Evolutionary conservation across 306 rosid species (phyloP).

Genomic region (Cucurbita argyrosperma): DNA sequence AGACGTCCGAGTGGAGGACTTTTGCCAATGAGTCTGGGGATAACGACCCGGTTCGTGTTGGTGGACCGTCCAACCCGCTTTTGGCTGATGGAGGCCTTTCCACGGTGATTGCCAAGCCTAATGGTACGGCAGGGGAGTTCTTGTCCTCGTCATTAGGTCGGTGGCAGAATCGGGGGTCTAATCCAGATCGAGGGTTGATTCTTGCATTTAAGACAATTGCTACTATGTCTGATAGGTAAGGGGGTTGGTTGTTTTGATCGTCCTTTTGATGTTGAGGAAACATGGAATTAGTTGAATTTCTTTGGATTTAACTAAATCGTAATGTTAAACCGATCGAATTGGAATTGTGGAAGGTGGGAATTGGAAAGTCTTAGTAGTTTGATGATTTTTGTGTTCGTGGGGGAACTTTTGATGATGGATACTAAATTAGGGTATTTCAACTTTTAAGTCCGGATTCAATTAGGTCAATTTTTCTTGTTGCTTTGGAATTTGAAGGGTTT

Average conservation of each 20-base stretch:
- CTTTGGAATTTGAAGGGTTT: background rate
- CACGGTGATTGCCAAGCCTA: conserved; percentile 79
- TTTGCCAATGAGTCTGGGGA: conserved; percentile 94
- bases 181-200: conserved; percentile 80
- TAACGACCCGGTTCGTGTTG: conserved; percentile 92
- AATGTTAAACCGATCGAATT: background rate
- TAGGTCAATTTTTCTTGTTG: background rate
- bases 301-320: background rate
- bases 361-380: background rate
- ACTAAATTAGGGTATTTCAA: background rate
- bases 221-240: conserved; percentile 86
- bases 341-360: background rate
- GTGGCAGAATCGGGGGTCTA: conserved; percentile 95
- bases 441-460: background rate
- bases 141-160: conserved; percentile 76
- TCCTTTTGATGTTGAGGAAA: background rate
- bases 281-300: background rate
- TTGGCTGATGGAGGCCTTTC: conserved; percentile 79
- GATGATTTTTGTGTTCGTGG: background rate
- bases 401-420: background rate
- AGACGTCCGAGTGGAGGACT: conserved; percentile 85
- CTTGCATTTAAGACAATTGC: conserved; percentile 83
- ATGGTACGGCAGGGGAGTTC: conserved; percentile 69
- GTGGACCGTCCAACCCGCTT: conserved; percentile 79
- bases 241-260: conserved; percentile 12